These are phyloP conservation scores for Tylopilus felleus DNA, from an alignment of 768 basidiomycete genomes.

Conservation along the genomic window DNA sequence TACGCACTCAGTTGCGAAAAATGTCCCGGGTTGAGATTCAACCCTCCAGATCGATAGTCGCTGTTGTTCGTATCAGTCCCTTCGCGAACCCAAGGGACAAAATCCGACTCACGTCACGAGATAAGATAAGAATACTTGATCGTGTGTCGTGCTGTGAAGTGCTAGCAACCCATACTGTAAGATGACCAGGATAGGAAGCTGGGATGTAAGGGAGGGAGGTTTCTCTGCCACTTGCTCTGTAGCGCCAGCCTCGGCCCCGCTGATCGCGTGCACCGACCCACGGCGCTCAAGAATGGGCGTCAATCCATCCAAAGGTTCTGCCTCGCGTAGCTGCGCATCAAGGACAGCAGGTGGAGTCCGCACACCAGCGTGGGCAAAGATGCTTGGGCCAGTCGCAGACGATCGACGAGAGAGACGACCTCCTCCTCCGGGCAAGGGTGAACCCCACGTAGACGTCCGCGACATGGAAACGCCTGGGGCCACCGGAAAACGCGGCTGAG, in stretches of 20 bases:
- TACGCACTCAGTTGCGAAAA: conserved; percentile 84
- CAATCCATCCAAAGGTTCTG: conserved; percentile 39
- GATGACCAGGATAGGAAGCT: conserved; percentile 82
- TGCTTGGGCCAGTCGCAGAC: conserved; percentile 62
- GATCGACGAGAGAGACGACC: conserved; percentile 43
- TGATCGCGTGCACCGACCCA: conserved; percentile 25
- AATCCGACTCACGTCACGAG: conserved; percentile 47
- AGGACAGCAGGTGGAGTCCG: conserved; percentile 71
- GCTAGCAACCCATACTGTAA: conserved; percentile 88
- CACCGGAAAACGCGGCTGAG: conserved; percentile 24
- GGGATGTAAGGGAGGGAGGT: conserved; percentile 62
- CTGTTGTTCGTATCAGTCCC: conserved; percentile 36
- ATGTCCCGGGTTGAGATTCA: conserved; percentile 87
- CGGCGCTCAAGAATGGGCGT: conserved; percentile 51
- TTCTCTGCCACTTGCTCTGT: conserved; percentile 47
- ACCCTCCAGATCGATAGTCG: conserved; percentile 79
- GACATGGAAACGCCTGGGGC: conserved; percentile 30
- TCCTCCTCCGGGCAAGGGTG: conserved; percentile 34
- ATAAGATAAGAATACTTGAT: conserved; percentile 90
- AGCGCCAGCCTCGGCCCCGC: conserved; percentile 28
- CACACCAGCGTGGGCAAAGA: conserved; percentile 83
- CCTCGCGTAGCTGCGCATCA: conserved; percentile 61
- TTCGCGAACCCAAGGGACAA: not conserved
- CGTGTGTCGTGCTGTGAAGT: conserved; percentile 84
- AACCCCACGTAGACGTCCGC: conserved; percentile 30